A percentile compares a stretch with the other conserved stretches of the same genome.
phyloP scores from a whole-genome alignment of 169 alveolate genomes.

The Plasmodium ovale region DNA sequence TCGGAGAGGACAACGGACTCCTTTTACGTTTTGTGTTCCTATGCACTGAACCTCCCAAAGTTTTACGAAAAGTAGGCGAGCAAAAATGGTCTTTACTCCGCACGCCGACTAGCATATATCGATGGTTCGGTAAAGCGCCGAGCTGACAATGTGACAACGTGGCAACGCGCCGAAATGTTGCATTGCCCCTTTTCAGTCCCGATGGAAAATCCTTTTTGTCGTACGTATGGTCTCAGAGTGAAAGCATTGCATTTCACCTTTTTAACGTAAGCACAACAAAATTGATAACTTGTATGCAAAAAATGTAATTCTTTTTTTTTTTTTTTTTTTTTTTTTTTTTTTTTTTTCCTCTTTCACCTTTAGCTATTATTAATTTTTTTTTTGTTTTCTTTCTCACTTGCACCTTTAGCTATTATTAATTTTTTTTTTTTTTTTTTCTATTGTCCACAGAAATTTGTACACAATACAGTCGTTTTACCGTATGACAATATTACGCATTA shows the following conservation, averaged over 20 bases:
- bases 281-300: background rate
- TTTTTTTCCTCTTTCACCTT: background rate
- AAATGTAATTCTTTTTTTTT: background rate
- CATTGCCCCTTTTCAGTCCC: constrained; percentile 24
- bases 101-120: too few species aligned
- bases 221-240: constrained; percentile 62
- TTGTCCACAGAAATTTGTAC: constrained; percentile 25
- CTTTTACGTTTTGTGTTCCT: constrained; percentile 57
- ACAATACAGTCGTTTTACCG: constrained; percentile 23
- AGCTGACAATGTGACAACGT: too few species aligned
- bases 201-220: constrained; percentile 68
- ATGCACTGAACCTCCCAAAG: constrained; percentile 64
- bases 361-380: background rate
- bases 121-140: too few species aligned
- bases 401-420: background rate
- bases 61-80: constrained; percentile 50
- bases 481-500: constrained; percentile 42
- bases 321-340: background rate
- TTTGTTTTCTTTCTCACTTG: background rate
- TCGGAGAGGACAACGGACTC: constrained; percentile 43
- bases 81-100: background rate
- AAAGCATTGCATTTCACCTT: constrained; percentile 63
- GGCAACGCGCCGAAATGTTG: too few species aligned
- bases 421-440: background rate
- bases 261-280: constrained; percentile 22